Evolutionary conservation across 176 grass and related monocot species (phyloP), one percentile per base, ranked within the genome.

Genomic region (Oryza glumipatula): DNA sequence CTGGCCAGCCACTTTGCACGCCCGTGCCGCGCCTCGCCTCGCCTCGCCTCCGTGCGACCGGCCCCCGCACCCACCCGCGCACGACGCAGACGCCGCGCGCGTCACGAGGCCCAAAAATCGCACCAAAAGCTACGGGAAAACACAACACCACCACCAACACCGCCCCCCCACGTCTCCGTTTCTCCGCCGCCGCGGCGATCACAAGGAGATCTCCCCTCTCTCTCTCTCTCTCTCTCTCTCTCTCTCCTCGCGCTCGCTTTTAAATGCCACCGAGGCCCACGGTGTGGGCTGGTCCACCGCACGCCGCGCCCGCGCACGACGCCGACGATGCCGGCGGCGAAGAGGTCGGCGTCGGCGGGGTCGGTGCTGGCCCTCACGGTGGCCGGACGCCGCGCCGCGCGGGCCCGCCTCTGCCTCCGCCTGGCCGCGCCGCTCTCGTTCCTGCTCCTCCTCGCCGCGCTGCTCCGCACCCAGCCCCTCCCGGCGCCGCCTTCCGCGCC

Each of bases 341-440:
- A 91, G 82, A 89, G 89, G 84, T 74, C 85, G 61, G 39, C 80
- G 45, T 11, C 60, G 2, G 80, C 72, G 7, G 7, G 52, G 43
- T 85, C 83, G 65, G 75, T 68, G 80, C 41, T 21, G 80, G 77
- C 77, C 32, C 80, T 89, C 41, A 48, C 19, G 54, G 54, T 48
- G 51, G 74, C n/a, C 1, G 68, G 87, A 9, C 83, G 82, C 63
- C 86, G 90, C 75, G 68, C 82, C 70, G 61, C 82, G 47, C 74
- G 79, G 19, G 82, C 44, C 24, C 86, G 93, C 89, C 75, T 94
- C 84, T 92, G 88, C 87, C 80, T 96, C 56, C 96, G 89, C 87
- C 83, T 99, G 26, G 70, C 92, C 36, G 78, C 88, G 70, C 76
- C 71, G 79, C 74, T 96, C 35, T 84, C 89, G 65, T 81, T 92